A percentile compares a stretch with the other conserved stretches of the same genome.
Evolutionary conservation across 169 alveolate genomes (phyloP).

Genomic region (Babesia bovis): DNA sequence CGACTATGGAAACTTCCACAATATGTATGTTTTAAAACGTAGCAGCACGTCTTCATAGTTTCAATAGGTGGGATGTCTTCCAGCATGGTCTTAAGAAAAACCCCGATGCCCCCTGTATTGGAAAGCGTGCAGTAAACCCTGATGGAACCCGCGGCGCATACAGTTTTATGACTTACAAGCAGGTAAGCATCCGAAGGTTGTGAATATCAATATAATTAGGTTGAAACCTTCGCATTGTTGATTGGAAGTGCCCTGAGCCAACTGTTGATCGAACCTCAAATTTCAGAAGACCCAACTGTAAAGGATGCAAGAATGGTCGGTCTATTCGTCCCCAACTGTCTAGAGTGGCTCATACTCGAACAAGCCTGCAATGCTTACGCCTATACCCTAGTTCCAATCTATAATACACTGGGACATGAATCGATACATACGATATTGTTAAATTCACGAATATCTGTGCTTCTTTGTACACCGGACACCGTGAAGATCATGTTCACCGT

Average conservation of each 20-base stretch:
- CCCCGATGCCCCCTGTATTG: conserved; percentile 66
- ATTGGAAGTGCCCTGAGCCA: conserved; percentile 60
- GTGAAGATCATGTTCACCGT: conserved; percentile 26
- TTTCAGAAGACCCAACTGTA: conserved; percentile 14
- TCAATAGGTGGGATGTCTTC: conserved; percentile 62
- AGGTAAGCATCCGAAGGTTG: conserved; percentile 11
- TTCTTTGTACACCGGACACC: conserved; percentile 49
- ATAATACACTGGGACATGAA: conserved; percentile 78
- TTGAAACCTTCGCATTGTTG: conserved; percentile 4
- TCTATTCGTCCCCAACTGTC: conserved; percentile 71
- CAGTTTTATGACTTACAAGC: conserved; percentile 49
- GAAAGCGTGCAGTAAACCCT: conserved; percentile 26
- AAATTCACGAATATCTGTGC: conserved; percentile 62
- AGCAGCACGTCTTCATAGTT: neutral
- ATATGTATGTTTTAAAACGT: conserved; percentile 23
- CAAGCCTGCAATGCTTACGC: conserved; percentile 82
- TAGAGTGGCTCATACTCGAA: conserved; percentile 82
- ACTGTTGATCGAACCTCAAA: conserved; percentile 26
- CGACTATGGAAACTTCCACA: conserved; percentile 22
- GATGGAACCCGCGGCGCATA: conserved; percentile 54
- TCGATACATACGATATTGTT: conserved; percentile 67
- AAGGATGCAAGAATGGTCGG: conserved; percentile 55
- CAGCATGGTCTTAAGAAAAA: conserved; percentile 49
- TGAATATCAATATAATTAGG: conserved; percentile 2
- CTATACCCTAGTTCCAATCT: conserved; percentile 79